A percentile compares a stretch with the other conserved stretches of the same genome.
These are phyloP conservation scores for Corinectria fuckeliana DNA, from an alignment of 2,329 filamentous ascomycete genomes.

Conservation along the genomic window DNA sequence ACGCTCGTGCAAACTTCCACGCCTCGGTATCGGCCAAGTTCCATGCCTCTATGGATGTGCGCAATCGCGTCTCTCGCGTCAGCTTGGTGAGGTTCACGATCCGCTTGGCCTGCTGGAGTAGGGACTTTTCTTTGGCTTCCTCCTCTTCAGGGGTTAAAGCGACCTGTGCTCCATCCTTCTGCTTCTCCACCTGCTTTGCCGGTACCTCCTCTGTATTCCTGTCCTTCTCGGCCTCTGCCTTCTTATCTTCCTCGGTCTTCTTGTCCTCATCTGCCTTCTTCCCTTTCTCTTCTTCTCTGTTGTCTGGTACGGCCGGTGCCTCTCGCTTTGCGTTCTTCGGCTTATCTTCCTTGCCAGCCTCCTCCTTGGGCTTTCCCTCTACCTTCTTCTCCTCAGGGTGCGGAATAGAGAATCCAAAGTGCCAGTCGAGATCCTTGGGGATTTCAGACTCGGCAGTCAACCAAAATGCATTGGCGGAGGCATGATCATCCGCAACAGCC, in stretches of 20 bases:
- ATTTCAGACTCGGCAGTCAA: constrained; percentile 72
- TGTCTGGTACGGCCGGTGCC: not conserved
- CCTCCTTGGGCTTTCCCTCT: constrained; percentile 21
- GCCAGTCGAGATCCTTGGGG: constrained; percentile 82
- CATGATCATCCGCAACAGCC: constrained; percentile 73
- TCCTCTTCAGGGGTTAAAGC: constrained; percentile 55
- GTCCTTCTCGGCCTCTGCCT: constrained; percentile 41
- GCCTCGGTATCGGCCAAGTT: constrained; percentile 77
- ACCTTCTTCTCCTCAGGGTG: constrained; percentile 37
- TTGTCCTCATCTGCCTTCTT: constrained; percentile 36
- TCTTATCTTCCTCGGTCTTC: constrained; percentile 24
- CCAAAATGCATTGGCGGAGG: constrained; percentile 75
- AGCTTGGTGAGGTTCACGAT: constrained; percentile 57
- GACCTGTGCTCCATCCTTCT: constrained; percentile 44
- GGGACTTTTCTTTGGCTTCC: constrained; percentile 58
- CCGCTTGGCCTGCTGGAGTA: constrained; percentile 57
- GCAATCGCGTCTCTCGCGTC: constrained; percentile 53
- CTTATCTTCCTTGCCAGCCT: constrained; percentile 40
- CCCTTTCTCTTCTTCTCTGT: constrained; percentile 3
- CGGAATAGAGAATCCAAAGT: constrained; percentile 85
- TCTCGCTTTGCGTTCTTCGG: constrained; percentile 51
- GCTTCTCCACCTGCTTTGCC: constrained; percentile 41
- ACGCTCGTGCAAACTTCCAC: constrained; percentile 77
- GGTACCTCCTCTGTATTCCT: not conserved
- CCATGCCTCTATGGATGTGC: constrained; percentile 67